Conservation (phyloP, 192 early-diverging fungal genomes). For the Backusella psychrophila region DNA sequence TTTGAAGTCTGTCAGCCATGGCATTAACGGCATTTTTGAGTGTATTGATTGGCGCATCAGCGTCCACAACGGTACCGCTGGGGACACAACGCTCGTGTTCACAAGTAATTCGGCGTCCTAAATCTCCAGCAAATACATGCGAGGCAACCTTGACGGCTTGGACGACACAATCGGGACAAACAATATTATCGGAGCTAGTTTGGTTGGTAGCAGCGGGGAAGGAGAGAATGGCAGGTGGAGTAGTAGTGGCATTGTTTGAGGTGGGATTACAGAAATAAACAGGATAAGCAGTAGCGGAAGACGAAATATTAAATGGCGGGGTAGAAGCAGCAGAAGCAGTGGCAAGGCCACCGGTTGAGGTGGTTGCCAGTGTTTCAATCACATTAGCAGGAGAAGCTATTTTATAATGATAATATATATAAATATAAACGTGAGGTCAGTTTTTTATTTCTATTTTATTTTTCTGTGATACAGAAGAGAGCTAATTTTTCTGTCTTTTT, state of each 20-base stretch:
- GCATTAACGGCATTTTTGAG: slow-evolving; percentile 54
- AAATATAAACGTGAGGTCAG: neutral
- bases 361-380: neutral
- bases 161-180: slow-evolving; percentile 46
- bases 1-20: slow-evolving; percentile 59
- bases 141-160: slow-evolving; percentile 46
- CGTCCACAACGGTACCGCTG: slow-evolving; percentile 4
- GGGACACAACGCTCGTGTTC: slow-evolving; percentile 32
- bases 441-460: neutral
- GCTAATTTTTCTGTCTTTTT: neutral
- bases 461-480: neutral
- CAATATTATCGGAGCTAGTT: slow-evolving; percentile 30
- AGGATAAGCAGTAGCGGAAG: slow-evolving; percentile 28
- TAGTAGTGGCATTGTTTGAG: slow-evolving; percentile 6
- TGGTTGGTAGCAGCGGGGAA: slow-evolving; percentile 22
- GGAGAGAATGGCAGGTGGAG: neutral
- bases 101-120: slow-evolving; percentile 44
- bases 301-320: slow-evolving; percentile 25
- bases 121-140: slow-evolving; percentile 45
- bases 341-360: neutral
- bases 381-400: neutral
- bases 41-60: slow-evolving; percentile 32
- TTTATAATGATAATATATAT: neutral
- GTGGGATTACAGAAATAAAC: slow-evolving; percentile 15
- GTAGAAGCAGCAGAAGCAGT: slow-evolving; percentile 10